Evolutionary conservation across 352 stramenopile genomes (phyloP), one percentile per base, ranked within the genome.

Genomic region (Phytophthora idaei): DNA sequence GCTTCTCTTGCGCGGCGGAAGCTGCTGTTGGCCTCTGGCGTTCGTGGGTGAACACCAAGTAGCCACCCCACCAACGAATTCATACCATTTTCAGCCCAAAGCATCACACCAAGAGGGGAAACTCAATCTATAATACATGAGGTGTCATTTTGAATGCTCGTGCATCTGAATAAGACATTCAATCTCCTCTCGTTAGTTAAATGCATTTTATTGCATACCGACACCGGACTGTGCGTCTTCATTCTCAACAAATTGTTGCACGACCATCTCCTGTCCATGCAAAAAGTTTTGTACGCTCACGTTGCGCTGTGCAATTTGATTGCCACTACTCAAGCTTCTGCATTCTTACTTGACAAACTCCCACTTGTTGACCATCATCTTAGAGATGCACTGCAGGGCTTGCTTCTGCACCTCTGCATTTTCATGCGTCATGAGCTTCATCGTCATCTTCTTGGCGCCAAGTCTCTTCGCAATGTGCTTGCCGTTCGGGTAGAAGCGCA

Each of bases 291-390:
- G 52, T 55, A 50, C 37, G 29, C 61, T 55, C 34, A 56, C 2
- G 8, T 39, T 57, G 45, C 9, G 44, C 52, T 44, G n/a, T 41
- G 50, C 21, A 21, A 21, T 21, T 21, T 21, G 21, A 21, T 21
- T 21, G 21, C 21, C 21, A 21, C 21, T 21, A 21, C 21, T 21
- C 21, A 21, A 21, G 21, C 21, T 21, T 21, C 21, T 21, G 21
- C 8, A 12, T 39, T 10, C 36, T 69, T 87, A 94, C 74, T 93
- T 93, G 73, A 96, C 87, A 74, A 97, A 98, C 73, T 98, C 96
- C 96, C 96, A 99, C 73, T 99, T 98, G 73, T 98, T 97, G 39
- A 99, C 95, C 93, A 99, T 98, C 79, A 99, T 98, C 89, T 99
- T 99, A 50, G 93, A 98, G 60, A 99, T 97, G 76, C 95, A 99